Evolutionary conservation across 2,329 filamentous ascomycete species (phyloP).

Genomic region (Zasmidium citrigriseum): DNA sequence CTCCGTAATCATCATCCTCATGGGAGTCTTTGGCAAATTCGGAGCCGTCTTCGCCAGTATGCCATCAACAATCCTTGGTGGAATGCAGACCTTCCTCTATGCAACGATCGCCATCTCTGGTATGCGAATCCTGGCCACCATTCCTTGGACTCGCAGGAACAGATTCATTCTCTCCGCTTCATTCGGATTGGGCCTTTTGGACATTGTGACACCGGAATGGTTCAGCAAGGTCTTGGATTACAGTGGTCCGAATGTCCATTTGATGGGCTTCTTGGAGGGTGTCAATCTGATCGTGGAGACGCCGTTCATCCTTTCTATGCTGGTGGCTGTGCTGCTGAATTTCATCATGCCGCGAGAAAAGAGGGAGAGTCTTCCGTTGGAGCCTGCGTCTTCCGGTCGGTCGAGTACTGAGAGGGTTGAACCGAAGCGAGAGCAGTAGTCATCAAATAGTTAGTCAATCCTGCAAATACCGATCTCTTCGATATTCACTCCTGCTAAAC

Average conservation of each 20-base stretch:
- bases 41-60: slow-evolving; percentile 22
- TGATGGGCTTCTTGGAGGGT: slow-evolving; percentile 22
- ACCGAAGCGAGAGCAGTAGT: neutral
- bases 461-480: neutral
- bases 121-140: slow-evolving; percentile 69
- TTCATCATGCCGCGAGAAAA: slow-evolving; percentile 21
- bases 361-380: neutral
- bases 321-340: slow-evolving; percentile 21
- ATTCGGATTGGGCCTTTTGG: slow-evolving; percentile 20
- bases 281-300: slow-evolving; percentile 24
- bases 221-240: slow-evolving; percentile 19
- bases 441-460: neutral
- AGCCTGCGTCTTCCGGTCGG: neutral
- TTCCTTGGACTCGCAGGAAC: slow-evolving; percentile 72
- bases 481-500: neutral
- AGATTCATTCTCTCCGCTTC: slow-evolving; percentile 65
- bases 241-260: slow-evolving; percentile 15
- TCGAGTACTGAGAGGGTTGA: neutral
- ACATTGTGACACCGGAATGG: slow-evolving; percentile 22
- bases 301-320: slow-evolving; percentile 22
- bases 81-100: slow-evolving; percentile 72
- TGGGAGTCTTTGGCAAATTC: slow-evolving; percentile 23
- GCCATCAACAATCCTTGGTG: slow-evolving; percentile 36
- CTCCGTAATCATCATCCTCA: slow-evolving; percentile 16
- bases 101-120: slow-evolving; percentile 73